A percentile compares a stretch with the other conserved stretches of the same genome.
Conservation (phyloP, 768 basidiomycete species). For the Galerina sulciceps region DNA sequence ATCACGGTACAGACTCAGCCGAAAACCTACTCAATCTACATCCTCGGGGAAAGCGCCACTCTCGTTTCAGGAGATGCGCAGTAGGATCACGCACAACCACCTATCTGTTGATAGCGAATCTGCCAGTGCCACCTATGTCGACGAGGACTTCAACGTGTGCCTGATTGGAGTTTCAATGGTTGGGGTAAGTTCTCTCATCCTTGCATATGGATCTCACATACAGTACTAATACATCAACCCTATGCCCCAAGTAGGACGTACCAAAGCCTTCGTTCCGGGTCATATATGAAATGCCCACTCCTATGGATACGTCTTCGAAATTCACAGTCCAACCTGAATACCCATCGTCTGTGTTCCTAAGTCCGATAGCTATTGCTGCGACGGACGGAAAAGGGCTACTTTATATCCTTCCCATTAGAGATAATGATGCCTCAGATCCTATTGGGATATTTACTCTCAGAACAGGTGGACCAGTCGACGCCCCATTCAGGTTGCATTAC, state of each 20-base stretch:
- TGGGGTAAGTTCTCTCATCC: slow-evolving; percentile 50
- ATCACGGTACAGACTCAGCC: slow-evolving; percentile 51
- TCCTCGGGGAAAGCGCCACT: slow-evolving; percentile 64
- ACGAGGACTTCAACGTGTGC: slow-evolving; percentile 64
- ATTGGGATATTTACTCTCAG: slow-evolving; percentile 59
- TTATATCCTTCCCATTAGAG: slow-evolving; percentile 57
- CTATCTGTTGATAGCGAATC: slow-evolving; percentile 53
- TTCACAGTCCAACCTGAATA: slow-evolving; percentile 65
- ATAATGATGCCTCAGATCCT: slow-evolving; percentile 42
- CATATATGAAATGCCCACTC: slow-evolving; percentile 63
- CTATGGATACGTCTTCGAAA: slow-evolving; percentile 45
- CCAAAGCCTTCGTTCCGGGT: slow-evolving; percentile 55
- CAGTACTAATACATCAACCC: slow-evolving; percentile 5
- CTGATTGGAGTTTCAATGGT: slow-evolving; percentile 49
- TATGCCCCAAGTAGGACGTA: slow-evolving; percentile 47
- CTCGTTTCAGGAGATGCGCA: slow-evolving; percentile 82
- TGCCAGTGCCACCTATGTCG: slow-evolving; percentile 66
- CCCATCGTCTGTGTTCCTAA: slow-evolving; percentile 68
- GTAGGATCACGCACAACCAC: slow-evolving; percentile 85
- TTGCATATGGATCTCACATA: slow-evolving; percentile 1
- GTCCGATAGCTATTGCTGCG: slow-evolving; percentile 52
- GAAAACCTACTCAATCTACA: slow-evolving; percentile 64
- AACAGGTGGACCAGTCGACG: slow-evolving; percentile 39
- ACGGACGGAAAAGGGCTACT: slow-evolving; percentile 75
- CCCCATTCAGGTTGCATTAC: slow-evolving; percentile 49